These are phyloP conservation scores for Fonsecaea pedrosoi DNA, from an alignment of 2,329 filamentous ascomycete species.

Conservation along the genomic window DNA sequence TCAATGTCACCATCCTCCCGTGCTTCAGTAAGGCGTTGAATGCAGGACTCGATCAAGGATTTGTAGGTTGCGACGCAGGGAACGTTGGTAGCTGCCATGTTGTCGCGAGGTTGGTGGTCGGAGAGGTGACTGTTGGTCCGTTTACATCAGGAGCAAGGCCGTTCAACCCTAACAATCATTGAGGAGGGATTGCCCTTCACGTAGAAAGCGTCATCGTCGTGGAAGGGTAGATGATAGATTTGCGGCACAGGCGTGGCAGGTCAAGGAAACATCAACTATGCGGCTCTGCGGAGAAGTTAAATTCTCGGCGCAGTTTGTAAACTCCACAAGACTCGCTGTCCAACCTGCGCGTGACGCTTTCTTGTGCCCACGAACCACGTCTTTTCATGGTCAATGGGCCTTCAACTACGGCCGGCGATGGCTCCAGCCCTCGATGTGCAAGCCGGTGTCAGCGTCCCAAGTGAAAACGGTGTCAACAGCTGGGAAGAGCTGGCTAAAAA, in stretches of 20 bases:
- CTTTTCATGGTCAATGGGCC: slow-evolving; percentile 27
- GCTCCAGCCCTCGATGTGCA: slow-evolving; percentile 58
- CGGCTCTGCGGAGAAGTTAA: slow-evolving; percentile 21
- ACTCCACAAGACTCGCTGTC: slow-evolving; percentile 9
- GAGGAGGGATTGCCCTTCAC: slow-evolving; percentile 7
- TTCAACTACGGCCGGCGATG: slow-evolving; percentile 61
- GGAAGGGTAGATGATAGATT: not conserved
- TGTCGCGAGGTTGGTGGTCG: slow-evolving; percentile 1
- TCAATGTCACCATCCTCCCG: slow-evolving; percentile 28
- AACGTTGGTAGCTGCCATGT: slow-evolving; percentile 34
- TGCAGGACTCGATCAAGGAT: slow-evolving; percentile 28
- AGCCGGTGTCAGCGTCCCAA: slow-evolving; percentile 37
- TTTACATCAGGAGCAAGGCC: not conserved
- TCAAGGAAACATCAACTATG: not conserved
- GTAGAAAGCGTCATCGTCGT: not conserved
- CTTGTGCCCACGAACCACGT: not conserved
- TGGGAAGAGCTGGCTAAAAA: slow-evolving; percentile 76
- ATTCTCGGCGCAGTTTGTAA: slow-evolving; percentile 5
- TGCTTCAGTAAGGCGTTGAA: slow-evolving; percentile 24
- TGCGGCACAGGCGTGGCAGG: not conserved
- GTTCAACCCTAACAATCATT: not conserved
- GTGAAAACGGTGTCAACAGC: slow-evolving; percentile 44
- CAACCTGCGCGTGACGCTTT: slow-evolving; percentile 8
- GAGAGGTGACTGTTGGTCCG: not conserved
- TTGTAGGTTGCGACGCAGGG: slow-evolving; percentile 36